Conservation (phyloP, 306 rosid species). For the Ormosia emarginata region DNA sequence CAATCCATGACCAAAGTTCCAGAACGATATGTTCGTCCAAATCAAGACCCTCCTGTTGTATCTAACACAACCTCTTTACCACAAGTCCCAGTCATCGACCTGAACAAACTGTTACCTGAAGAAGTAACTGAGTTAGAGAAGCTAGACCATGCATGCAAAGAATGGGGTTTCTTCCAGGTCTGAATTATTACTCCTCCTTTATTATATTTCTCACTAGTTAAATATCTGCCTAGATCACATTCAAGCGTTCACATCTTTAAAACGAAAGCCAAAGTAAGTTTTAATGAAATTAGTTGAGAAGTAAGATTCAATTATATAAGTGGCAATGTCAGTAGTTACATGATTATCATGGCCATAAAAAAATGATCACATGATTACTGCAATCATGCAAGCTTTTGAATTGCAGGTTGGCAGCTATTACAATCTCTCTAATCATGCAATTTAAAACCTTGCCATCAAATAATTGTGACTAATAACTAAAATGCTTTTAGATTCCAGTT, state of each 20-base stretch:
- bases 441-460: too few species aligned
- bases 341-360: neutral
- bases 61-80: conserved; percentile 9
- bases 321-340: neutral
- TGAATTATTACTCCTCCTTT: neutral
- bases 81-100: conserved; percentile 44
- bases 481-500: neutral
- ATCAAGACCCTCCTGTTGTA: conserved; percentile 32
- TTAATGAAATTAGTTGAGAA: neutral
- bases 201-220: neutral
- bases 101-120: conserved; percentile 24
- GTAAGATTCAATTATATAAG: neutral
- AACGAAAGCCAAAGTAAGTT: neutral
- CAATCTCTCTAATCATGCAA: neutral
- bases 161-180: conserved; percentile 50
- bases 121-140: conserved; percentile 33
- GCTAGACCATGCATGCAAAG: conserved; percentile 40
- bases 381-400: neutral
- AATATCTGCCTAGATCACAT: too few species aligned
- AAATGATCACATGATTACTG: neutral
- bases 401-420: neutral
- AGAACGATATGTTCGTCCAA: conserved; percentile 25
- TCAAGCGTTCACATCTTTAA: neutral
- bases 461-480: neutral
- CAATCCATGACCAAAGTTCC: conserved; percentile 31